These are phyloP conservation scores for Globisporangium rhizosaccharum DNA, from an alignment of 352 stramenopile genomes.

Conservation along the genomic window DNA sequence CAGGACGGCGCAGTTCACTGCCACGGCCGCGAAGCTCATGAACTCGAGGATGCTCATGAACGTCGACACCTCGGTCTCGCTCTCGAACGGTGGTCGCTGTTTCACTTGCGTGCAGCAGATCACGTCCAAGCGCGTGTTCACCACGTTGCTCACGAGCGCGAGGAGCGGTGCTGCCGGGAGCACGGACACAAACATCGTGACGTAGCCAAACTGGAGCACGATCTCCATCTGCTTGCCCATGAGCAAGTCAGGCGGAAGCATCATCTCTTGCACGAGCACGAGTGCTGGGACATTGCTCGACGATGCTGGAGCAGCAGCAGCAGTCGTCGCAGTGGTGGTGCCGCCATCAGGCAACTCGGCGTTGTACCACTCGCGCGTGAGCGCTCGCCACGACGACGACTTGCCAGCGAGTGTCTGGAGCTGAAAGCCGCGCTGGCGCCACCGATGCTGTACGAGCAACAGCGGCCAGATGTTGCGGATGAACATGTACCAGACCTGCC, in stretches of 20 bases:
- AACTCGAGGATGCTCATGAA: constrained; percentile 89
- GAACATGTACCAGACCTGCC: constrained; percentile 61
- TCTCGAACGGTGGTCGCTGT: constrained; percentile 67
- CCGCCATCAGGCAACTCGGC: constrained; percentile 20
- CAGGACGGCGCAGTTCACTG: constrained; percentile 73
- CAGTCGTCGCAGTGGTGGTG: not conserved
- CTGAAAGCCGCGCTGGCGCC: constrained; percentile 35
- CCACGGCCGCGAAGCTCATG: constrained; percentile 86
- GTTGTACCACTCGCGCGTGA: constrained; percentile 58
- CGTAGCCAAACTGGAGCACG: constrained; percentile 90
- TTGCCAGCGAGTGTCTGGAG: not conserved
- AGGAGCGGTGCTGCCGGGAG: constrained; percentile 87
- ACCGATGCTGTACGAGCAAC: constrained; percentile 37
- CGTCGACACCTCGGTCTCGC: constrained; percentile 83
- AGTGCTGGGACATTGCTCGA: constrained; percentile 24
- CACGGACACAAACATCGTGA: constrained; percentile 92
- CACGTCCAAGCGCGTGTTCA: constrained; percentile 86
- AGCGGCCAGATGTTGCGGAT: constrained; percentile 51
- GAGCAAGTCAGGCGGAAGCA: constrained; percentile 62
- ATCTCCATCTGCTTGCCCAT: constrained; percentile 79
- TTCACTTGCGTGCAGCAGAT: constrained; percentile 73
- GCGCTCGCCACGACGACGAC: constrained; percentile 6
- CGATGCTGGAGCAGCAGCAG: not conserved
- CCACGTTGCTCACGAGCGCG: constrained; percentile 80
- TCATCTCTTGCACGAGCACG: constrained; percentile 64